Conservation (phyloP, 2,329 filamentous ascomycete species). For the Drechslera avenae region DNA sequence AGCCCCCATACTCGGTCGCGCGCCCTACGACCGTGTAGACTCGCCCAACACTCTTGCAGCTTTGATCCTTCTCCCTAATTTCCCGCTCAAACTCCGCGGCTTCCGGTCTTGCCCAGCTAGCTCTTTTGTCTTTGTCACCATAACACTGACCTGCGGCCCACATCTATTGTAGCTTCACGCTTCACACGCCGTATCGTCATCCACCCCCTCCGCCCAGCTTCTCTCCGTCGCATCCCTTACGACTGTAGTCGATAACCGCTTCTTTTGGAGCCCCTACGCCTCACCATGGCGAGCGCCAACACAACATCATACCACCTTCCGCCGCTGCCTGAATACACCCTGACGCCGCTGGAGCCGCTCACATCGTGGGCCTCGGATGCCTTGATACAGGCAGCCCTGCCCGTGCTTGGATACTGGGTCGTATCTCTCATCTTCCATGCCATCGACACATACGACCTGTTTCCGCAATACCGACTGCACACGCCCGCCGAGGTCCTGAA, state of each 20-base stretch:
- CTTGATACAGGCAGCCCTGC: conserved; percentile 74
- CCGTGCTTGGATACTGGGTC: conserved; percentile 85
- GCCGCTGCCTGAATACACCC: conserved; percentile 80
- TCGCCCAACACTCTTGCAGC: conserved; percentile 1
- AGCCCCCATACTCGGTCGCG: conserved; percentile 12
- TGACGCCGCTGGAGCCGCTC: conserved; percentile 72
- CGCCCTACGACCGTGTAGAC: neutral
- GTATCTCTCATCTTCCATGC: conserved; percentile 85
- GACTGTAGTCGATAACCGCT: conserved; percentile 10
- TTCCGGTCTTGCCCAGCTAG: conserved; percentile 25
- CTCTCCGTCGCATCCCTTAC: neutral
- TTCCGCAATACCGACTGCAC: conserved; percentile 90
- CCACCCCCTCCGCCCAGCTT: neutral
- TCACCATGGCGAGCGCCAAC: conserved; percentile 54
- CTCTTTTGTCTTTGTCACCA: conserved; percentile 11
- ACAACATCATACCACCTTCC: conserved; percentile 67
- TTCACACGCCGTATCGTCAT: conserved; percentile 3
- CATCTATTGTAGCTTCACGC: too few species aligned
- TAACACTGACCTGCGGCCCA: conserved; percentile 10
- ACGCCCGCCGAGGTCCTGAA: conserved; percentile 89
- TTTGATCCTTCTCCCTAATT: conserved; percentile 32
- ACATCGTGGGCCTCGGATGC: conserved; percentile 81
- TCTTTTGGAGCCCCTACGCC: conserved; percentile 15
- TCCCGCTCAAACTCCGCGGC: conserved; percentile 29
- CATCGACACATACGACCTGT: conserved; percentile 83